Evolutionary conservation across 176 grass and related monocot species (phyloP).

Genomic region (Carex cristatella): DNA sequence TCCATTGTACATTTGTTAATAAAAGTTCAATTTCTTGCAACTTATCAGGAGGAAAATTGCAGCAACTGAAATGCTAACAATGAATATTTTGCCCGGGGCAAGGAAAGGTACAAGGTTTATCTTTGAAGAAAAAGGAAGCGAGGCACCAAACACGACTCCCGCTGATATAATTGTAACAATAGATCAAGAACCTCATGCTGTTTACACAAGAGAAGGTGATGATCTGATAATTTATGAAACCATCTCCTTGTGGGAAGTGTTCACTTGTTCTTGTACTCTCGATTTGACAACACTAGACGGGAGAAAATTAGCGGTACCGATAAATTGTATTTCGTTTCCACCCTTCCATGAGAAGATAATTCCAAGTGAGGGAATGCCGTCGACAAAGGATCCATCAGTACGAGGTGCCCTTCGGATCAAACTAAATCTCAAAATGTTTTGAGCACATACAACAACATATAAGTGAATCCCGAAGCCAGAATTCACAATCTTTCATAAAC

Average conservation of each 20-base stretch:
- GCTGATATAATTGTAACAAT: slow-evolving; percentile 25
- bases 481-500: neutral
- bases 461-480: neutral
- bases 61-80: slow-evolving; percentile 14
- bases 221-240: slow-evolving; percentile 10
- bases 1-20: neutral
- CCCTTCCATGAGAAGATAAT: slow-evolving; percentile 14
- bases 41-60: neutral
- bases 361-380: slow-evolving; percentile 16
- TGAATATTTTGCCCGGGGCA: slow-evolving; percentile 14
- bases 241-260: slow-evolving; percentile 5
- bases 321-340: slow-evolving; percentile 7
- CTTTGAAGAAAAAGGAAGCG: slow-evolving; percentile 23
- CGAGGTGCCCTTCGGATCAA: slow-evolving; percentile 13
- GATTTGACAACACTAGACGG: slow-evolving; percentile 6
- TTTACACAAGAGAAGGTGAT: slow-evolving; percentile 18
- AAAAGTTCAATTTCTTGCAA: neutral
- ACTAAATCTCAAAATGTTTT: slow-evolving; percentile 15
- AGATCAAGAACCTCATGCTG: slow-evolving; percentile 14
- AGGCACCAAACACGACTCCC: slow-evolving; percentile 3
- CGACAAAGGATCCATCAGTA: neutral
- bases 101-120: slow-evolving; percentile 20
- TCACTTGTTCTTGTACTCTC: slow-evolving; percentile 13
- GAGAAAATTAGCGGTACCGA: slow-evolving; percentile 8
- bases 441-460: neutral